Conservation (phyloP, 148 eudicot genomes). For the Rhododendron simsii region DNA sequence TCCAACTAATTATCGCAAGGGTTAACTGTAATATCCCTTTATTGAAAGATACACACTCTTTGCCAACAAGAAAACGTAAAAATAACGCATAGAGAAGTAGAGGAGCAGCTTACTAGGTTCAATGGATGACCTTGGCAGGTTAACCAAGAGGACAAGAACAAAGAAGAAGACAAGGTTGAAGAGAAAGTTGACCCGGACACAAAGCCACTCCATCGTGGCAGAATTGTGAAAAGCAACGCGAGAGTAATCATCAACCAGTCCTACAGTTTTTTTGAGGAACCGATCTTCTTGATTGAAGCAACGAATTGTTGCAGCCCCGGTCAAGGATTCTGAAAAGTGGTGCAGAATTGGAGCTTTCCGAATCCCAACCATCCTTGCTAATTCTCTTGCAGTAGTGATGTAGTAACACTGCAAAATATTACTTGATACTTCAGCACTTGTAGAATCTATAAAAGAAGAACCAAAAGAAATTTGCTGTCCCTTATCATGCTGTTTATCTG, state of each 20-base stretch:
- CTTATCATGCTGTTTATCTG: background rate
- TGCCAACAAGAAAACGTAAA: background rate
- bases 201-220: conserved; percentile 94
- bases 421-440: background rate
- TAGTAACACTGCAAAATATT: conserved; percentile 61
- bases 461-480: background rate
- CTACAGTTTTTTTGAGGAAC: conserved; percentile 40
- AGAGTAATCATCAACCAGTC: conserved; percentile 69
- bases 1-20: background rate
- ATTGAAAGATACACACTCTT: background rate
- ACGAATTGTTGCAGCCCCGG: conserved; percentile 68
- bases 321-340: conserved; percentile 72
- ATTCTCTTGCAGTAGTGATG: conserved; percentile 76
- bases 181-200: conserved; percentile 67
- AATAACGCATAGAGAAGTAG: conserved; percentile 1
- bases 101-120: conserved; percentile 64
- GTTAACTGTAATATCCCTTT: background rate
- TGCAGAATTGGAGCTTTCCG: conserved; percentile 80
- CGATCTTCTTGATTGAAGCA: conserved; percentile 78
- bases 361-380: conserved; percentile 82
- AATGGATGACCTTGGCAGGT: conserved; percentile 70
- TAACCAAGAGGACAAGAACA: conserved; percentile 73
- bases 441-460: background rate
- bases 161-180: conserved; percentile 81
- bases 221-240: conserved; percentile 76